Conservation (phyloP, 2,329 filamentous ascomycete species). For the Pseudophaeomoniella oleicola region DNA sequence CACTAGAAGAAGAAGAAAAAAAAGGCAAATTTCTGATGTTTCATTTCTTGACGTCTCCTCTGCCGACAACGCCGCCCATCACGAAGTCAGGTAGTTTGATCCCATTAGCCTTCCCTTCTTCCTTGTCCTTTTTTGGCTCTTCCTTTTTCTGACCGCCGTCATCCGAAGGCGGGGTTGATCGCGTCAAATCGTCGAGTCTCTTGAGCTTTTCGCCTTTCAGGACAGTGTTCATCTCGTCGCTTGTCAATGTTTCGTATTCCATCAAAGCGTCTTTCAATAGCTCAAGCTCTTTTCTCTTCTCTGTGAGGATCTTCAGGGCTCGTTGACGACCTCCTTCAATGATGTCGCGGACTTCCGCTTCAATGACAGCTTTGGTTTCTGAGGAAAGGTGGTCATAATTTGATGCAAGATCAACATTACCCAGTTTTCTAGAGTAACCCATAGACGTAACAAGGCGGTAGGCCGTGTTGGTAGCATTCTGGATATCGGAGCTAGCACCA, state of each 20-base stretch:
- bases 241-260: conserved; percentile 84
- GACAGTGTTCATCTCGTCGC: conserved; percentile 79
- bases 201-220: conserved; percentile 72
- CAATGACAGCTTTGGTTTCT: conserved; percentile 74
- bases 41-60: conserved; percentile 3
- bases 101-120: conserved; percentile 9
- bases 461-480: conserved; percentile 65
- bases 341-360: conserved; percentile 71
- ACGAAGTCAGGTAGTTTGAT: not conserved
- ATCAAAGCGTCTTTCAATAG: conserved; percentile 76
- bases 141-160: conserved; percentile 29
- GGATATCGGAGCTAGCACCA: conserved; percentile 72
- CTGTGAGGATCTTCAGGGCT: conserved; percentile 54
- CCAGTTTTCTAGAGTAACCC: conserved; percentile 78
- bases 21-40: conserved; percentile 8
- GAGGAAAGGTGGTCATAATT: conserved; percentile 72
- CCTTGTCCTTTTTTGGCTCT: conserved; percentile 14
- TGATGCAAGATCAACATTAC: conserved; percentile 74
- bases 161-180: conserved; percentile 36
- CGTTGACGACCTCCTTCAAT: conserved; percentile 70
- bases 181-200: conserved; percentile 37
- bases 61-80: not conserved
- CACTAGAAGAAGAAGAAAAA: not conserved
- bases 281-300: conserved; percentile 73
- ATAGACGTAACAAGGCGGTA: conserved; percentile 78